Conservation (phyloP, 495 filamentous ascomycete genomes). For the Xylaria intraflava region DNA sequence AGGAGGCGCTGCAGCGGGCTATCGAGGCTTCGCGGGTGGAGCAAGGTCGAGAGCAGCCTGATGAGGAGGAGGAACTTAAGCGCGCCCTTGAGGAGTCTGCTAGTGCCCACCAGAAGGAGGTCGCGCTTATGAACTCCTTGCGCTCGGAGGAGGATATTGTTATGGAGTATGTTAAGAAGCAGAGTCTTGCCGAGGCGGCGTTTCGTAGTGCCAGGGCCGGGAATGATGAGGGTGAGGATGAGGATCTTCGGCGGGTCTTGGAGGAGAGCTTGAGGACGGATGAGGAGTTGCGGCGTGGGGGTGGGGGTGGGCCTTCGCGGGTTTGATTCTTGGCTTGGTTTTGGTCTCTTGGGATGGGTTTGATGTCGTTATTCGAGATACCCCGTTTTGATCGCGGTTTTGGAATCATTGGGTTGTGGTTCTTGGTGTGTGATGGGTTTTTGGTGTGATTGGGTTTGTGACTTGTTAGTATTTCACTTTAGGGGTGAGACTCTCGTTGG, state of each 20-base stretch:
- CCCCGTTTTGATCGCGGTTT: constrained; percentile 7
- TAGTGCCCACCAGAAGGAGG: constrained; percentile 29
- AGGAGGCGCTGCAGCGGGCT: constrained; percentile 43
- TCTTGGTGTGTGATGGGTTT: too few species aligned
- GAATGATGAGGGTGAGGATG: constrained; percentile 31
- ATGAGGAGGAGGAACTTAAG: constrained; percentile 40
- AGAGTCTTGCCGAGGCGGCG: constrained; percentile 63
- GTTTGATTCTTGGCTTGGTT: too few species aligned
- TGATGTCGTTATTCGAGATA: too few species aligned
- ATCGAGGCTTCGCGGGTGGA: constrained; percentile 37
- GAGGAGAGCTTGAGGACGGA: constrained; percentile 40
- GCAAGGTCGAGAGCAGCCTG: constrained; percentile 5
- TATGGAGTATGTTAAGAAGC: constrained; percentile 69
- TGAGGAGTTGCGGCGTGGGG: constrained; percentile 1
- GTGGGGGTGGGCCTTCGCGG: constrained; percentile 20
- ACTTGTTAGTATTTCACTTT: too few species aligned
- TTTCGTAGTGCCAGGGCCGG: constrained; percentile 28
- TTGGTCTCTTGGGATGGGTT: too few species aligned
- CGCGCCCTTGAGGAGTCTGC: constrained; percentile 45
- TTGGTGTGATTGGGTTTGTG: too few species aligned
- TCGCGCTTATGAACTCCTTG: constrained; percentile 35
- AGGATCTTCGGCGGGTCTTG: constrained; percentile 39
- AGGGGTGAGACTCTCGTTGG: too few species aligned
- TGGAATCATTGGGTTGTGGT: constrained; percentile 6
- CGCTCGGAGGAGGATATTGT: constrained; percentile 65